A percentile compares a stretch with the other conserved stretches of the same genome.
phyloP scores from a whole-genome alignment of 352 stramenopile species.

The Pythium sukuiense region DNA sequence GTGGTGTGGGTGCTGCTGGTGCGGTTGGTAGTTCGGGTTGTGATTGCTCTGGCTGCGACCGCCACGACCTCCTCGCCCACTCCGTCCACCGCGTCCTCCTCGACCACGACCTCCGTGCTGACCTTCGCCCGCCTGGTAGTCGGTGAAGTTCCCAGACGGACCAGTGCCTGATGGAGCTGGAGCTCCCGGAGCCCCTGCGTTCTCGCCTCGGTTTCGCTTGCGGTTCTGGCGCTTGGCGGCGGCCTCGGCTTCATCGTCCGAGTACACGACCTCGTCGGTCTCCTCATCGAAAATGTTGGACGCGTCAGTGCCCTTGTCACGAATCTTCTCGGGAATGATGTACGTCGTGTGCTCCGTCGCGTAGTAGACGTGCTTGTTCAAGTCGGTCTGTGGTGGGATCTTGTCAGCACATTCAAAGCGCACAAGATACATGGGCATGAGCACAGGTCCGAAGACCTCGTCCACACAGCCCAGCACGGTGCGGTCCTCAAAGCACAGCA shows the following conservation, averaged over 20 bases:
- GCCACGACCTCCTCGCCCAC: constrained; percentile 16
- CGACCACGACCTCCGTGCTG: constrained; percentile 5
- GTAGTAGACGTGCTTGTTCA: constrained; percentile 59
- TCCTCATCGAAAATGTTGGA: constrained; percentile 90
- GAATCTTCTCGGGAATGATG: constrained; percentile 72
- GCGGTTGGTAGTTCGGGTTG: constrained; percentile 8
- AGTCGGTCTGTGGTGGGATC: constrained; percentile 49
- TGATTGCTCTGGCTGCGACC: background rate
- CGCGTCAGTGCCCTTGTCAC: constrained; percentile 82
- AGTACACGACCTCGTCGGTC: constrained; percentile 71
- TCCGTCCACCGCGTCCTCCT: constrained; percentile 18
- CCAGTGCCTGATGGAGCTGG: constrained; percentile 2
- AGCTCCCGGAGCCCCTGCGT: constrained; percentile 5
- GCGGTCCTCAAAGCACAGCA: constrained; percentile 78
- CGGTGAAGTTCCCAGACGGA: constrained; percentile 20
- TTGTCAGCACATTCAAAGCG: constrained; percentile 70
- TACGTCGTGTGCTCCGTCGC: constrained; percentile 82
- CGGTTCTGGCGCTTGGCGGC: constrained; percentile 65
- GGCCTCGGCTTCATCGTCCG: constrained; percentile 81
- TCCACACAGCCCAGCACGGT: constrained; percentile 80
- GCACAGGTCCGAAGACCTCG: constrained; percentile 81
- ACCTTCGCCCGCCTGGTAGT: constrained; percentile 28
- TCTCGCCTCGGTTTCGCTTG: constrained; percentile 57
- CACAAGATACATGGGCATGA: constrained; percentile 88
- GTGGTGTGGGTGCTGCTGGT: constrained; percentile 12